Percentiles rank a stretch among this genome's conserved stretches.
Conservation (phyloP, 2,329 filamentous ascomycete species). For the Grosmannia huntii region DNA sequence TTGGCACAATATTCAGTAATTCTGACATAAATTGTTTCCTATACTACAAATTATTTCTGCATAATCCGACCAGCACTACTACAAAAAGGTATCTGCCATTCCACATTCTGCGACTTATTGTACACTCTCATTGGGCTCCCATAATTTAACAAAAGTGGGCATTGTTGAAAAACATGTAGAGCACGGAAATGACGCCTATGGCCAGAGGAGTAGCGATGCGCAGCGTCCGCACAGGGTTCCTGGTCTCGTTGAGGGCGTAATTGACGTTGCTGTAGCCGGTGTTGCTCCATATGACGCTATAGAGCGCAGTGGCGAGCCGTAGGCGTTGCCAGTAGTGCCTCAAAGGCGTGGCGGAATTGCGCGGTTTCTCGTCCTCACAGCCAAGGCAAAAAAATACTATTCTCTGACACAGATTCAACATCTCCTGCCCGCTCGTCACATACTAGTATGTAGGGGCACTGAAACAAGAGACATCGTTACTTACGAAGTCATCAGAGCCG, state of each 20-base stretch:
- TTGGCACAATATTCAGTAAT: too few species aligned
- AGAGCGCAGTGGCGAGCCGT: slow-evolving; percentile 57
- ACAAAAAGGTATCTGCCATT: too few species aligned
- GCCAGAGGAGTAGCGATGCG: slow-evolving; percentile 52
- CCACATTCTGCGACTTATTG: too few species aligned
- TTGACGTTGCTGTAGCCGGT: slow-evolving; percentile 58
- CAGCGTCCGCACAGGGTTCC: slow-evolving; percentile 50
- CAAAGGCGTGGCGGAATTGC: slow-evolving; percentile 53
- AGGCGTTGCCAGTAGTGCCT: slow-evolving; percentile 53
- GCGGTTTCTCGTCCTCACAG: slow-evolving; percentile 21
- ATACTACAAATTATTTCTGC: too few species aligned
- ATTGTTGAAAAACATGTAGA: slow-evolving; percentile 57
- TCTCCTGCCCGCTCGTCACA: background rate
- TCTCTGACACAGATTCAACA: background rate
- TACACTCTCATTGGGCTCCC: too few species aligned
- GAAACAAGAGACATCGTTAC: too few species aligned
- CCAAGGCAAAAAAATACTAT: background rate
- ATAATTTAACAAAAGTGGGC: slow-evolving; percentile 59
- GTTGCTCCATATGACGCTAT: slow-evolving; percentile 61
- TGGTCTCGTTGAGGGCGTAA: slow-evolving; percentile 52
- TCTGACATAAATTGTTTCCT: too few species aligned
- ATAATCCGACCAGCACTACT: too few species aligned
- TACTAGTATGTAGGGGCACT: too few species aligned
- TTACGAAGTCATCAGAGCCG: too few species aligned
- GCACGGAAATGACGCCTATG: slow-evolving; percentile 41